Conservation (phyloP, 169 alveolate species). For the Eimeria necatrix region DNA sequence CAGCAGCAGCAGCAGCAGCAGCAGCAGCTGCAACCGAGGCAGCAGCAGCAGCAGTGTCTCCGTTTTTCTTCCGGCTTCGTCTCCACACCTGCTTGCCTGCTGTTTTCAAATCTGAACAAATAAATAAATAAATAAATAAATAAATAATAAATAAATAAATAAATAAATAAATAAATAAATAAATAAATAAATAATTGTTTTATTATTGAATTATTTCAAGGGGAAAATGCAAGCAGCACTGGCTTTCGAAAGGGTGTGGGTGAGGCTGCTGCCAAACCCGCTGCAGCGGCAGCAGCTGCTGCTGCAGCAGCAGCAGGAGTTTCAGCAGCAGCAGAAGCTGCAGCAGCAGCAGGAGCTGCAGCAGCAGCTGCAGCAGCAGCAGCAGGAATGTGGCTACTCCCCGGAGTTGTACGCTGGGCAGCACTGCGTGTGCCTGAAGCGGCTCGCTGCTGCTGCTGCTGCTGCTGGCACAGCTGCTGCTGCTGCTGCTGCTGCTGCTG, state of each 20-base stretch:
- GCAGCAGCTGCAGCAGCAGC: neutral
- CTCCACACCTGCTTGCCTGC: neutral
- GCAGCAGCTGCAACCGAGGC: neutral
- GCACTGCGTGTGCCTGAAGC: constrained; percentile 14
- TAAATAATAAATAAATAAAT: too few relatives aligned
- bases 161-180: too few relatives aligned
- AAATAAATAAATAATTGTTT: too few relatives aligned
- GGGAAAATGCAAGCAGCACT: neutral
- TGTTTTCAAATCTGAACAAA: too few relatives aligned
- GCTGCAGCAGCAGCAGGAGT: neutral
- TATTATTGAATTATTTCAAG: too few relatives aligned
- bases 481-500: neutral
- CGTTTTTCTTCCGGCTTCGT: neutral
- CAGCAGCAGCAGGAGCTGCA: neutral
- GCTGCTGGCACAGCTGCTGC: neutral
- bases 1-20: neutral
- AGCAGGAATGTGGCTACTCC: neutral
- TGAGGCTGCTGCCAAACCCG: neutral
- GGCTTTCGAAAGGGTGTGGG: constrained; percentile 11
- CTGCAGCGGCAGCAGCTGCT: neutral
- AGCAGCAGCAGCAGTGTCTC: neutral
- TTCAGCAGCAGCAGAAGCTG: neutral
- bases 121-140: too few relatives aligned
- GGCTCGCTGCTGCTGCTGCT: neutral
- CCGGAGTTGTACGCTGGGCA: neutral